Conservation (phyloP, 2,329 filamentous ascomycete species). For the Aureobasidium namibiae region DNA sequence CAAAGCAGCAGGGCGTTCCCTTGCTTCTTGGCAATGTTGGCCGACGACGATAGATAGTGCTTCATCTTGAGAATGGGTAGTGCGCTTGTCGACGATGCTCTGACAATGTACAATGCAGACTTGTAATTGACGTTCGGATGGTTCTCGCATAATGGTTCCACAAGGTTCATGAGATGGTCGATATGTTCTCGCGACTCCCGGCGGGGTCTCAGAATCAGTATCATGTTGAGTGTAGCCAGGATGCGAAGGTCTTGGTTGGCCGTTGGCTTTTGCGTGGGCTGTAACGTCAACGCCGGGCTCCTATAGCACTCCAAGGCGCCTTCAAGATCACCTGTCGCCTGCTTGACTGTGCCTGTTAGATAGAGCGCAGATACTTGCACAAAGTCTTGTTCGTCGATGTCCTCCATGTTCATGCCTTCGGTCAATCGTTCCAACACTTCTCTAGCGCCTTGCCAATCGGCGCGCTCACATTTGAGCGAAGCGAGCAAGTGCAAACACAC, state of each 20-base stretch:
- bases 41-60: constrained; percentile 63
- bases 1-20: constrained; percentile 73
- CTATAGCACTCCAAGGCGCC: constrained; percentile 60
- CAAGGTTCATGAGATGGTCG: constrained; percentile 52
- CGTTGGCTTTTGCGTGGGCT: constrained; percentile 20
- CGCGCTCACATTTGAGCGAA: constrained; percentile 60
- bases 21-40: constrained; percentile 60
- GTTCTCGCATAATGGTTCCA: constrained; percentile 59
- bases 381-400: constrained; percentile 8
- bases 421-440: constrained; percentile 49
- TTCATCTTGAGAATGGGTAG: constrained; percentile 69
- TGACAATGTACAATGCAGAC: constrained; percentile 68
- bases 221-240: constrained; percentile 40
- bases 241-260: constrained; percentile 35
- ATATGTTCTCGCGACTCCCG: constrained; percentile 44
- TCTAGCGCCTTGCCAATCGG: constrained; percentile 59
- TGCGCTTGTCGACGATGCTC: constrained; percentile 54
- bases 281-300: constrained; percentile 50
- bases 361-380: constrained; percentile 40
- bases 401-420: constrained; percentile 18
- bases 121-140: constrained; percentile 68
- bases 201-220: constrained; percentile 38
- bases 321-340: constrained; percentile 67
- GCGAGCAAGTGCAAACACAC: constrained; percentile 65
- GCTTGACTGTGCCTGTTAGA: constrained; percentile 64